These are phyloP conservation scores for Chaetomium strumarium DNA, from an alignment of 2,329 filamentous ascomycete genomes.

Conservation along the genomic window DNA sequence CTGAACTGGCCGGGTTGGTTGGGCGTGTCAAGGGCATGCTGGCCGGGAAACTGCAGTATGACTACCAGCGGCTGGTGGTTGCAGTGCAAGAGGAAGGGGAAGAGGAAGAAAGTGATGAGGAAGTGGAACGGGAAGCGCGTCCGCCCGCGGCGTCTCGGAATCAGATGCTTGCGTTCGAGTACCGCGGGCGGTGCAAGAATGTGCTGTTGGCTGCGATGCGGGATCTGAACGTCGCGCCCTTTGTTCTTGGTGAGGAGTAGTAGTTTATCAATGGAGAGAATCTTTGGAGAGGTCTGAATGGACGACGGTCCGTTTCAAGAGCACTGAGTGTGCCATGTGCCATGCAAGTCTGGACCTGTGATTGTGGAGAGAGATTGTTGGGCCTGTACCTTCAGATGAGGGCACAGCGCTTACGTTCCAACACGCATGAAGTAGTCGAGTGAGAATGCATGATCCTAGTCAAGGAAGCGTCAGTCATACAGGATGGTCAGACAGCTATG, in stretches of 20 bases:
- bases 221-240: neutral
- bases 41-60: constrained; percentile 34
- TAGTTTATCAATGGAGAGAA: too few species aligned
- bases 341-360: too few species aligned
- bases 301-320: neutral
- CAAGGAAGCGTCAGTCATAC: too few species aligned
- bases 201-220: constrained; percentile 39
- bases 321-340: too few species aligned
- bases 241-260: too few species aligned
- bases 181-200: constrained; percentile 42
- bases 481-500: too few species aligned
- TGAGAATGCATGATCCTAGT: too few species aligned
- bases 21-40: constrained; percentile 31
- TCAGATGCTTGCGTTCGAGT: constrained; percentile 44
- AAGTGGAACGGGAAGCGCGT: constrained; percentile 34
- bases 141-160: constrained; percentile 34
- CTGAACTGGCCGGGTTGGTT: constrained; percentile 27
- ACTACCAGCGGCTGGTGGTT: constrained; percentile 40
- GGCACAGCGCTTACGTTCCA: too few species aligned
- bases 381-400: too few species aligned
- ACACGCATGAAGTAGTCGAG: too few species aligned
- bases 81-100: constrained; percentile 36
- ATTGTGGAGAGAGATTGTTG: too few species aligned
- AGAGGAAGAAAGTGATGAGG: constrained; percentile 36
- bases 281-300: too few species aligned